Conservation (phyloP, 2,329 filamentous ascomycete species). For the Exophiala phaeomuriformis region DNA sequence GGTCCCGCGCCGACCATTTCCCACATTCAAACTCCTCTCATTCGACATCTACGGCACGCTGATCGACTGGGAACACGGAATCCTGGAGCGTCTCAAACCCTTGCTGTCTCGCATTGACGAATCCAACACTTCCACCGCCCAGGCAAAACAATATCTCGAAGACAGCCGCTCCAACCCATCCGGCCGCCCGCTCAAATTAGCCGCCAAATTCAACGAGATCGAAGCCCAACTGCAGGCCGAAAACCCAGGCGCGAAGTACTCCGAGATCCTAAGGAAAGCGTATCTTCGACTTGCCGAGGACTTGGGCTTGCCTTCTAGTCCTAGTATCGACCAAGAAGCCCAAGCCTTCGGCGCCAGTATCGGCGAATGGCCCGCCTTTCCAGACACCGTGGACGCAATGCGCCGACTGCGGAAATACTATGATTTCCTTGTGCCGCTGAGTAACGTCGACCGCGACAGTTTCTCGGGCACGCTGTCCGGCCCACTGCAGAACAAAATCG, state of each 20-base stretch:
- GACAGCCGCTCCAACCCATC: background rate
- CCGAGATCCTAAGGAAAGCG: slow-evolving; percentile 44
- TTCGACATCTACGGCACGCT: slow-evolving; percentile 78
- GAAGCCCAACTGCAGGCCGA: slow-evolving; percentile 44
- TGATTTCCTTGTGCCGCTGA: slow-evolving; percentile 48
- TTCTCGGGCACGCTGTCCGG: slow-evolving; percentile 44
- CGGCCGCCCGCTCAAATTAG: slow-evolving; percentile 1
- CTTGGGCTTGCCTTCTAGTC: slow-evolving; percentile 6
- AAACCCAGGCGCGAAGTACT: slow-evolving; percentile 54
- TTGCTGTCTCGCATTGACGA: slow-evolving; percentile 5
- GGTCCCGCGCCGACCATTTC: slow-evolving; percentile 15
- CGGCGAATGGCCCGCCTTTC: slow-evolving; percentile 49
- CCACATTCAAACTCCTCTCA: slow-evolving; percentile 45
- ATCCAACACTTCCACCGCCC: slow-evolving; percentile 4
- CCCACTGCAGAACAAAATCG: slow-evolving; percentile 43
- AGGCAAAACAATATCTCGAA: slow-evolving; percentile 4
- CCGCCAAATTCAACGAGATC: slow-evolving; percentile 33
- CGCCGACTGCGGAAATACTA: slow-evolving; percentile 43
- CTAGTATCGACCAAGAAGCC: slow-evolving; percentile 32
- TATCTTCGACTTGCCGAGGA: slow-evolving; percentile 9
- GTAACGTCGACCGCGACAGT: slow-evolving; percentile 50
- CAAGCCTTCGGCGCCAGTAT: slow-evolving; percentile 44
- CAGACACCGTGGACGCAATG: slow-evolving; percentile 51
- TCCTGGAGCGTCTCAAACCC: slow-evolving; percentile 46
- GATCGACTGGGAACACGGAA: slow-evolving; percentile 68